A percentile compares a stretch with the other conserved stretches of the same genome.
Conservation (phyloP, 441 rosid genomes). For the Euphorbia celastroides region DNA sequence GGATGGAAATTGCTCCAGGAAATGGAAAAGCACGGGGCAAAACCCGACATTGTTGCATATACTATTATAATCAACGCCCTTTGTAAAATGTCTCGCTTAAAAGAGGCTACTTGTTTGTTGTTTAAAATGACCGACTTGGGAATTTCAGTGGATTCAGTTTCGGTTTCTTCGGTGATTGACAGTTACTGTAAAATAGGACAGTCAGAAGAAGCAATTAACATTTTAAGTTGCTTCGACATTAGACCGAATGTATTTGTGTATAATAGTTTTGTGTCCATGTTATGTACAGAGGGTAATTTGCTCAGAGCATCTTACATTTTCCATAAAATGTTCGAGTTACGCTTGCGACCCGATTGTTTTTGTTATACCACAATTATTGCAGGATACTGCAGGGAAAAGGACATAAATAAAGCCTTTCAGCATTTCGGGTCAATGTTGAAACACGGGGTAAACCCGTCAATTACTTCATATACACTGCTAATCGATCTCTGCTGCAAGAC, state of each 20-base stretch:
- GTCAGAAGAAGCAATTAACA: constrained; percentile 5
- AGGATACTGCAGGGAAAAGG: background rate
- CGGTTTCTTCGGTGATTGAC: constrained; percentile 11
- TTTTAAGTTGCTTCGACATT: constrained; percentile 2
- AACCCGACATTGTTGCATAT: constrained; percentile 5
- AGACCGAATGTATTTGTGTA: constrained; percentile 14
- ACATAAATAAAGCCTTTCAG: constrained; percentile 6
- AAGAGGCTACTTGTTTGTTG: constrained; percentile 13
- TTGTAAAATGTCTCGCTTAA: constrained; percentile 4
- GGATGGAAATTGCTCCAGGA: constrained; percentile 11
- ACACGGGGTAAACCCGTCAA: constrained; percentile 1
- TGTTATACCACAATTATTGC: constrained; percentile 2
- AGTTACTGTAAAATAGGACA: constrained; percentile 5
- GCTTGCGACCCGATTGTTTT: constrained; percentile 12
- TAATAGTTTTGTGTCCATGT: constrained; percentile 3
- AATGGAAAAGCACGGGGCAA: constrained; percentile 1
- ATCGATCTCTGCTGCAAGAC: background rate
- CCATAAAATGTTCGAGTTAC: constrained; percentile 8
- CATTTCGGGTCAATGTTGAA: constrained; percentile 6
- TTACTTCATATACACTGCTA: constrained; percentile 3
- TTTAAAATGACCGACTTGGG: constrained; percentile 3
- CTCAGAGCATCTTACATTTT: constrained; percentile 5
- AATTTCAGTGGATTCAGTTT: constrained; percentile 11
- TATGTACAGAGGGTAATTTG: constrained; percentile 10
- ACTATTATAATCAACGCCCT: constrained; percentile 4